phyloP scores from a whole-genome alignment of 495 filamentous ascomycete species.

The Annulohypoxylon stygium region DNA sequence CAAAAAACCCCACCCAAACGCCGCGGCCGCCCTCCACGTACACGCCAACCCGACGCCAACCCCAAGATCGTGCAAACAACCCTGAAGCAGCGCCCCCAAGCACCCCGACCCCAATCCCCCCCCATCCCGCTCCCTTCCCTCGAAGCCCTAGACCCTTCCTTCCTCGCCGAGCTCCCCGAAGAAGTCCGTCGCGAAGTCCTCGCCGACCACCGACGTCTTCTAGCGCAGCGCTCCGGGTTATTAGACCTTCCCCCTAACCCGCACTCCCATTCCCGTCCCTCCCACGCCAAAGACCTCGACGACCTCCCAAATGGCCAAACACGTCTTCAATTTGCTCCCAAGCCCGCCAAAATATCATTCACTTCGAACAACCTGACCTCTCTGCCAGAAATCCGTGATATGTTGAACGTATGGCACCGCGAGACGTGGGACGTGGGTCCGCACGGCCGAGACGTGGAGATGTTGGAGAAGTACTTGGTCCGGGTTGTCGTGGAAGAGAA shows the following conservation, averaged over 20 bases:
- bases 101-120: slow-evolving; percentile 31
- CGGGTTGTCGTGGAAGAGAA: slow-evolving; percentile 78
- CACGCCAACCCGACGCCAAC: slow-evolving; percentile 55
- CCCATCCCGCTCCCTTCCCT: slow-evolving; percentile 4
- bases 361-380: slow-evolving; percentile 40
- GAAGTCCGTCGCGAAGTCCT: slow-evolving; percentile 84
- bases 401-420: slow-evolving; percentile 73
- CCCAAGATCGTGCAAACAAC: slow-evolving; percentile 60
- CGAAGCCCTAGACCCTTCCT: slow-evolving; percentile 72
- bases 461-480: slow-evolving; percentile 74
- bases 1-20: slow-evolving; percentile 70
- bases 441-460: slow-evolving; percentile 79
- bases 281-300: slow-evolving; percentile 21
- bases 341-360: slow-evolving; percentile 54
- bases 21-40: slow-evolving; percentile 63
- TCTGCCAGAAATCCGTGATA: slow-evolving; percentile 53
- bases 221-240: slow-evolving; percentile 53
- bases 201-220: slow-evolving; percentile 73
- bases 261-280: slow-evolving; percentile 13
- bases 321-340: slow-evolving; percentile 51
- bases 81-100: no score
- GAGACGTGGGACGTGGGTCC: slow-evolving; percentile 77
- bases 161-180: slow-evolving; percentile 84
- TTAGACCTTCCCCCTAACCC: slow-evolving; percentile 40
- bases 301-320: slow-evolving; percentile 48